Evolutionary conservation across 352 stramenopile genomes (phyloP).

Genomic region (Peronospora destructor): DNA sequence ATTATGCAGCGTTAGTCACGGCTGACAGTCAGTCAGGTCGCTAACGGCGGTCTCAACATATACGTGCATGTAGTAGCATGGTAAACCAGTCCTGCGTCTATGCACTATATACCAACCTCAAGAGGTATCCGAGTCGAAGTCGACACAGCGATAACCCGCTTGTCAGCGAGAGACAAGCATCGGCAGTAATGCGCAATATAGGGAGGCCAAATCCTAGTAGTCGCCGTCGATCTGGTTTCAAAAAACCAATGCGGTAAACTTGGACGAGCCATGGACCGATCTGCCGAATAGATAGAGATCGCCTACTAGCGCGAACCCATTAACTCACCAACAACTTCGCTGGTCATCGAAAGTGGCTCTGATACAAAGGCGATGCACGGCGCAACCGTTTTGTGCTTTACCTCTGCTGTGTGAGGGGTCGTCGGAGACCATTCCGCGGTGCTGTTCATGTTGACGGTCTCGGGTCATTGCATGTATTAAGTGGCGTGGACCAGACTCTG

Average conservation of each 20-base stretch:
- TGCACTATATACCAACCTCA: conserved; percentile 8
- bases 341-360: no score
- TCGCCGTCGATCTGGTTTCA: not conserved
- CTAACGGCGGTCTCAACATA: not conserved
- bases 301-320: not conserved
- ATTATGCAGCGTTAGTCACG: conserved; percentile 8
- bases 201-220: not conserved
- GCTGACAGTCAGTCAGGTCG: conserved; percentile 12
- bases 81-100: not conserved
- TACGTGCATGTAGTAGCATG: no score
- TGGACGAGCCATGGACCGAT: not conserved
- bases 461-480: not conserved
- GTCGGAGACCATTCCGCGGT: not conserved
- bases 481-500: not conserved
- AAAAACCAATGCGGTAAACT: not conserved
- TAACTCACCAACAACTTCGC: no score
- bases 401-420: no score
- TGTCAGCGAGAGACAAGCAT: conserved; percentile 19
- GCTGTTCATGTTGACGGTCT: no score
- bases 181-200: not conserved
- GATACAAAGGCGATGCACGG: no score
- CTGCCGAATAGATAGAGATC: not conserved
- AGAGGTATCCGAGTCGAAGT: conserved; percentile 3
- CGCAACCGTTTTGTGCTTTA: no score
- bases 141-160: conserved; percentile 16